Conservation (phyloP, 1,284 basidiomycete genomes). For the Rhizoctonia solani region DNA sequence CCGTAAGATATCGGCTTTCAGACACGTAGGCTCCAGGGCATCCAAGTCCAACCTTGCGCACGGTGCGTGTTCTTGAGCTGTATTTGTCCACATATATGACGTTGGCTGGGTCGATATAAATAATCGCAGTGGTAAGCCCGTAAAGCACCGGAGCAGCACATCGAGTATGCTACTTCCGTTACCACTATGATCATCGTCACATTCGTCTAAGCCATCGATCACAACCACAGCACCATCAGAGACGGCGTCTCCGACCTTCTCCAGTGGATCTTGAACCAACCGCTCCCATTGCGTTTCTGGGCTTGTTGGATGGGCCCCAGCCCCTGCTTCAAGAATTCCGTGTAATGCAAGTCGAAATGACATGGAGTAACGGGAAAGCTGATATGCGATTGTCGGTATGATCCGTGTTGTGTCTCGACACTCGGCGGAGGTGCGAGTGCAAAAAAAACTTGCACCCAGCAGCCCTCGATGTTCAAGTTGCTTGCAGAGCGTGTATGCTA, state of each 20-base stretch:
- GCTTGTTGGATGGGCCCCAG: background rate
- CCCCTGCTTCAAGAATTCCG: background rate
- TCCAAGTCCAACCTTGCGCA: no score
- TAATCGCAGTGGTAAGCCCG: background rate
- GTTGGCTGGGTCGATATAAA: background rate
- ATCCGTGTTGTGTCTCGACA: no score
- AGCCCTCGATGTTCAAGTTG: no score
- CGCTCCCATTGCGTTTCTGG: background rate
- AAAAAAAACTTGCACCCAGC: no score
- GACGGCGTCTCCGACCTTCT: background rate
- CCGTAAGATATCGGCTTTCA: no score
- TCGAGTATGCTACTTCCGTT: background rate
- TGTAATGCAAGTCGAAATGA: background rate
- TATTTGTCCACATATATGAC: background rate
- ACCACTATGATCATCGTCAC: background rate
- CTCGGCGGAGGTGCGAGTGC: no score
- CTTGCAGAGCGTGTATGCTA: no score
- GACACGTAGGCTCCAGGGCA: no score
- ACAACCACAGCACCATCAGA: background rate
- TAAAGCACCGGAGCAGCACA: background rate
- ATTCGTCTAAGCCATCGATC: conserved; percentile 39
- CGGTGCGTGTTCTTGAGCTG: no score
- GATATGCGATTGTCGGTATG: no score
- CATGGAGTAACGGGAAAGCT: no score
- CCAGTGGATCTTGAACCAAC: background rate